Evolutionary conservation across 352 stramenopile genomes (phyloP), one percentile per base, ranked within the genome.

Genomic region (Phytopythium boreale): DNA sequence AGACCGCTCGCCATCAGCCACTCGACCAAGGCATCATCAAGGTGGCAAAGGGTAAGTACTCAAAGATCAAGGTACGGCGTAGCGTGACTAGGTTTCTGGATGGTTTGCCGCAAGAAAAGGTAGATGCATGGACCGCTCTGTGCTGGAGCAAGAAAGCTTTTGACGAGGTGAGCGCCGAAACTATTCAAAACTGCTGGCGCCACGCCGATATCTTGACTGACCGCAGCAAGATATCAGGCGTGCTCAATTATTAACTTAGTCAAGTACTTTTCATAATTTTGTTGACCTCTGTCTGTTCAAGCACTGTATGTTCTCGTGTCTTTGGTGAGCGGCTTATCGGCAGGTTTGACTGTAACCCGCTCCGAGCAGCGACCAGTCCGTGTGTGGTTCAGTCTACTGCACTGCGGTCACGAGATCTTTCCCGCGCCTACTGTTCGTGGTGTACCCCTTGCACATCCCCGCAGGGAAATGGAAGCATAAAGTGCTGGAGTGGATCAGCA

Each of bases 331-430:
- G 46, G 46, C 46, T 29, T 52, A 52, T 52, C 46, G 46, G 46
- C 46, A 52, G 46, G 46, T 29, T 52, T 52, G 46, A 52, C 46
- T 52, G 46, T 52, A 52, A n/a, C n/a, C n/a, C n/a, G n/a, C n/a
- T n/a, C n/a, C n/a, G n/a, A n/a, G n/a, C n/a, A n/a, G n/a, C n/a
- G n/a, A n/a, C n/a, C n/a, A n/a, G n/a, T n/a, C n/a, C n/a, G n/a
- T n/a, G n/a, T n/a, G n/a, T n/a, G n/a, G n/a, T n/a, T n/a, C n/a
- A n/a, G n/a, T n/a, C n/a, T n/a, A n/a, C n/a, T n/a, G n/a, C n/a
- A n/a, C n/a, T n/a, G n/a, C n/a, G n/a, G n/a, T n/a, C n/a, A n/a
- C n/a, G n/a, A n/a, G n/a, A n/a, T n/a, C n/a, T n/a, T n/a, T n/a
- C n/a, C n/a, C n/a, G n/a, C n/a, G n/a, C n/a, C n/a, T n/a, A n/a